Evolutionary conservation across 331 rosid genomes (phyloP).

Genomic region (Prunus yedoensis): DNA sequence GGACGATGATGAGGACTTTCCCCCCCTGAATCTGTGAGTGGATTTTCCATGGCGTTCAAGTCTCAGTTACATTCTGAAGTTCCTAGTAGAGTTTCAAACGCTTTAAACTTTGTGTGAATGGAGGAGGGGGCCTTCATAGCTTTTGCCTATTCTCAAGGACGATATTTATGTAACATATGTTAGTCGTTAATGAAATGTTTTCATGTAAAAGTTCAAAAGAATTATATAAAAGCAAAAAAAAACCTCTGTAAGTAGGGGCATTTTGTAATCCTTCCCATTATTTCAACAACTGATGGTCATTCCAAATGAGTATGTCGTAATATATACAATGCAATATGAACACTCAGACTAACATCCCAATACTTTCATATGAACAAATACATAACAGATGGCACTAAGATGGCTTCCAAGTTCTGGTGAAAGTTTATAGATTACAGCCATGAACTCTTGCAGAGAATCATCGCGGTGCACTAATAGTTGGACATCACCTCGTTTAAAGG

Average conservation of each 20-base stretch:
- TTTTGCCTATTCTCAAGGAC: not conserved
- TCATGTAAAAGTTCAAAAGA: too few relatives aligned
- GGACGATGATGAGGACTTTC: slow-evolving; percentile 22
- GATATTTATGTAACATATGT: not conserved
- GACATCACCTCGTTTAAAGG: not conserved
- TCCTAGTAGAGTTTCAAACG: not conserved
- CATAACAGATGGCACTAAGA: not conserved
- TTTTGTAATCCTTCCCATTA: not conserved
- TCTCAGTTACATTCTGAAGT: too few relatives aligned
- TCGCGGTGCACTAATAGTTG: not conserved
- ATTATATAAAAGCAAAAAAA: too few relatives aligned
- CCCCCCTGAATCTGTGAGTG: not conserved
- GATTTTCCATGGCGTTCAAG: not conserved
- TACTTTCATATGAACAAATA: not conserved
- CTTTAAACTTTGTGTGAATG: not conserved
- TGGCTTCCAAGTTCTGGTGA: not conserved
- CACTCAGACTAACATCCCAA: not conserved
- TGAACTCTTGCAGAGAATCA: not conserved
- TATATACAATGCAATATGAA: not conserved
- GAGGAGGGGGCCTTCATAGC: not conserved
- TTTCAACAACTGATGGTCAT: not conserved
- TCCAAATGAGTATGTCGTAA: not conserved
- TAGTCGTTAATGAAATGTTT: not conserved
- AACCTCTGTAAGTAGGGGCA: not conserved
- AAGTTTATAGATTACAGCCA: not conserved